phyloP scores from a whole-genome alignment of 2,329 filamentous ascomycete species.

The Pestalotiopsis sp. region DNA sequence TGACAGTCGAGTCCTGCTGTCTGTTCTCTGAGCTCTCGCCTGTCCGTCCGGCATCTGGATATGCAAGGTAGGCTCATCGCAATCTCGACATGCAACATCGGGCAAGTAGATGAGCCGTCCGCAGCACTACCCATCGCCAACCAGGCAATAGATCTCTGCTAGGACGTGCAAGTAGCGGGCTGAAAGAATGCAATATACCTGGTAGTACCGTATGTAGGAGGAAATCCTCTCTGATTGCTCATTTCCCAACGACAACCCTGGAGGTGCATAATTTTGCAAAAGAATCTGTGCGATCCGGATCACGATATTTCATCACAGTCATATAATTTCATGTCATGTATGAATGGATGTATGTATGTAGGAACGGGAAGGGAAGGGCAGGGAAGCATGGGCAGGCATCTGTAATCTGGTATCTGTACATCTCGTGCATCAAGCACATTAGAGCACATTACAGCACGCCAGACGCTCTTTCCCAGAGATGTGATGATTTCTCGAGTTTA shows the following conservation, averaged over 20 bases:
- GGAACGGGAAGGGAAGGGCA: neutral
- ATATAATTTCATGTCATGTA: neutral
- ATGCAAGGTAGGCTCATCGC: conserved; percentile 2
- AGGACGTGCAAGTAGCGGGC: no score
- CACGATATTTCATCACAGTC: neutral
- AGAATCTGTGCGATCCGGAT: neutral
- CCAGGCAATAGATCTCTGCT: no score
- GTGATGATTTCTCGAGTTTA: neutral
- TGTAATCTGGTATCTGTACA: neutral
- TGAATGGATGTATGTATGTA: neutral
- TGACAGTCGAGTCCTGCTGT: neutral
- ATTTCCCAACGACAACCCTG: neutral
- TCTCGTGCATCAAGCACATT: neutral
- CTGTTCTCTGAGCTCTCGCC: neutral
- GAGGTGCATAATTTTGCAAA: conserved; percentile 7
- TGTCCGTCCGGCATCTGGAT: neutral
- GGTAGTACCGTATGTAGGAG: neutral
- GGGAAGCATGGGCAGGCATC: neutral
- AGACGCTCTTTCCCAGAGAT: neutral
- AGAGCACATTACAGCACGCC: neutral
- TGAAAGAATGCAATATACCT: no score
- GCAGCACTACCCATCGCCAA: no score
- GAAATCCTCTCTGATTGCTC: neutral
- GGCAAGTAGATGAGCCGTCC: neutral
- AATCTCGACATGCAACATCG: conserved; percentile 1